Percentiles rank a stretch among this genome's conserved stretches.
These are phyloP conservation scores for Podospora australis DNA, from an alignment of 495 filamentous ascomycete genomes.

Conservation along the genomic window DNA sequence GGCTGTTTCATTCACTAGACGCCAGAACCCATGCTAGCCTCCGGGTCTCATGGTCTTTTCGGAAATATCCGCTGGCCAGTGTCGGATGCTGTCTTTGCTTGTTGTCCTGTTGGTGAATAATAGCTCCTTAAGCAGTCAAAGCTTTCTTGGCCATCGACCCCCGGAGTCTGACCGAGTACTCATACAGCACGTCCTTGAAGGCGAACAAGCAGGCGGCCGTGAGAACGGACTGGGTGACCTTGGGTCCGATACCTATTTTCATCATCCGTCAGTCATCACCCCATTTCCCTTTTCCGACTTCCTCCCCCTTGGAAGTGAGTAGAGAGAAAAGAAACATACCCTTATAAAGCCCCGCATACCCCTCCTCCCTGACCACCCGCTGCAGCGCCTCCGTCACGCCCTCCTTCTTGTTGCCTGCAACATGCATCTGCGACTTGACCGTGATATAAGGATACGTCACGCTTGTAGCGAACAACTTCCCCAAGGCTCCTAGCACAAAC, in stretches of 20 bases:
- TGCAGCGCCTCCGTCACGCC: slow-evolving; percentile 67
- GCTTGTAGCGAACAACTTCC: slow-evolving; percentile 86
- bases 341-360: slow-evolving; percentile 84
- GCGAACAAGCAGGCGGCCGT: slow-evolving; percentile 96
- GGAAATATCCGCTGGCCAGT: no score
- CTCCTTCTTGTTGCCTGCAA: slow-evolving; percentile 59
- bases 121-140: no score
- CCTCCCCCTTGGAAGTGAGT: not conserved
- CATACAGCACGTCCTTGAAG: slow-evolving; percentile 82
- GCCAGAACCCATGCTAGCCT: no score
- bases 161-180: slow-evolving; percentile 45
- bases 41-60: no score
- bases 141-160: slow-evolving; percentile 35
- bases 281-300: not conserved
- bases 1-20: no score
- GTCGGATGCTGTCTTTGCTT: no score
- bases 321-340: slow-evolving; percentile 47
- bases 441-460: slow-evolving; percentile 99
- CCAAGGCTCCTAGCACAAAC: slow-evolving; percentile 85
- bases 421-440: slow-evolving; percentile 93
- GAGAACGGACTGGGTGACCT: slow-evolving; percentile 91
- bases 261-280: not conserved
- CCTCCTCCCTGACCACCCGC: slow-evolving; percentile 79
- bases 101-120: no score
- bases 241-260: slow-evolving; percentile 70